Base-by-base conservation (phyloP, 2,329 filamentous ascomycete genomes). In the Ceratocystis harringtonii region DNA sequence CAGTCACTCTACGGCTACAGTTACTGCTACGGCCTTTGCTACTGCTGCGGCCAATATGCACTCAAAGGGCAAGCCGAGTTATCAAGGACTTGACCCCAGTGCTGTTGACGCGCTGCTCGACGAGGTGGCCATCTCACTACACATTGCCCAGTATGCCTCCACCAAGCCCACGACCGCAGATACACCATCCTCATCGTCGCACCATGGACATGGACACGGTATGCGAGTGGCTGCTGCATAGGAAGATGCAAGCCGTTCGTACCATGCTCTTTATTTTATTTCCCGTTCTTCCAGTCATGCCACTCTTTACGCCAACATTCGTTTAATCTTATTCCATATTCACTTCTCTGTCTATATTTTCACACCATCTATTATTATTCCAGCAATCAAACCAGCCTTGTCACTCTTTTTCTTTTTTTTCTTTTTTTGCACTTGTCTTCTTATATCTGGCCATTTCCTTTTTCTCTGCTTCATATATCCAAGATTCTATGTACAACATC, bases 101-200 rank as follows among this genome's bases (percentile, higher is more conserved):
- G 45, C 62, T 7, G 66, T 67, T 6, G 66, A 67, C n/a, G 63
- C 64, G 25, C 61, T 67, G 36, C 45, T 67, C 19, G 63, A 65
- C 19, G 66, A 67, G 30, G 66, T 67, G 30, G 63, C 66, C 15
- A 62, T 67, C 45, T 63, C 66, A 5, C 45, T 67, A 50, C 63
- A 67, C 15, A 65, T 62, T 48, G 66, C 63, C 1, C 63, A 65
- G 58, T 64, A 52, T 57, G 62, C 41, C 5, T 22, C 60, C 12
- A 32, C 58, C 8, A 36, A 52, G 36, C n/a, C 25, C 12, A 48
- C n/a, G 30, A 6, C 36, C 36, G 2, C 36, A 19, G 41, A 0
- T 5, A 30, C 41, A 1, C 8, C 61, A 12, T 1, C 41, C 1
- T 30, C 61, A 22, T 28, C 61, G 12, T 10, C 61, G 17, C 61